Percentiles rank a stretch among this genome's conserved stretches.
Evolutionary conservation across 2,329 filamentous ascomycete genomes (phyloP).

Genomic region (Diaporthe destruens): DNA sequence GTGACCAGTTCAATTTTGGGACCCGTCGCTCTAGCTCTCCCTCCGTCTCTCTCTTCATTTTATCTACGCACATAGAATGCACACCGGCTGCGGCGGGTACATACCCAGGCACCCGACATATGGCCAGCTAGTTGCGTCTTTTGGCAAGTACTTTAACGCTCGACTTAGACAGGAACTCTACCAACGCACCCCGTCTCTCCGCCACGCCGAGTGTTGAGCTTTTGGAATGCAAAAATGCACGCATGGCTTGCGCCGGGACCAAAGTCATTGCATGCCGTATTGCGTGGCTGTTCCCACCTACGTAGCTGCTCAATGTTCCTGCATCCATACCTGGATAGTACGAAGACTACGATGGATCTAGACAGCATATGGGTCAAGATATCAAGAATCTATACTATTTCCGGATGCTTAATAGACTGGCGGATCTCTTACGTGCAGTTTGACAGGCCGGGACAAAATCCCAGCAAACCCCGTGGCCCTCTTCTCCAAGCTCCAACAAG

Average conservation of each 20-base stretch:
- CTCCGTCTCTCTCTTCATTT: not conserved
- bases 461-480: constrained; percentile 16
- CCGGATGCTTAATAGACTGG: constrained; percentile 8
- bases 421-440: constrained; percentile 20
- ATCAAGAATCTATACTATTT: not conserved
- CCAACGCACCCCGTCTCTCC: not conserved
- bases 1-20: not conserved
- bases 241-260: too few relatives aligned
- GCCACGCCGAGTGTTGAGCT: not conserved
- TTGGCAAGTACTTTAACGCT: not conserved
- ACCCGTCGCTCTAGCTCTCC: not conserved
- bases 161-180: not conserved
- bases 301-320: not conserved
- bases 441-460: constrained; percentile 7
- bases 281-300: not conserved
- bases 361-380: not conserved
- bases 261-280: not conserved
- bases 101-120: not conserved
- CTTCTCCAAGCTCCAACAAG: constrained; percentile 25
- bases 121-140: too few relatives aligned
- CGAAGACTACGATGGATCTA: not conserved
- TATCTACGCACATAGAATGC: not conserved
- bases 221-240: not conserved
- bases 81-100: not conserved
- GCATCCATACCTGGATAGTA: too few relatives aligned